Evolutionary conservation across 306 rosid genomes (phyloP).

Genomic region (Corylus americana): DNA sequence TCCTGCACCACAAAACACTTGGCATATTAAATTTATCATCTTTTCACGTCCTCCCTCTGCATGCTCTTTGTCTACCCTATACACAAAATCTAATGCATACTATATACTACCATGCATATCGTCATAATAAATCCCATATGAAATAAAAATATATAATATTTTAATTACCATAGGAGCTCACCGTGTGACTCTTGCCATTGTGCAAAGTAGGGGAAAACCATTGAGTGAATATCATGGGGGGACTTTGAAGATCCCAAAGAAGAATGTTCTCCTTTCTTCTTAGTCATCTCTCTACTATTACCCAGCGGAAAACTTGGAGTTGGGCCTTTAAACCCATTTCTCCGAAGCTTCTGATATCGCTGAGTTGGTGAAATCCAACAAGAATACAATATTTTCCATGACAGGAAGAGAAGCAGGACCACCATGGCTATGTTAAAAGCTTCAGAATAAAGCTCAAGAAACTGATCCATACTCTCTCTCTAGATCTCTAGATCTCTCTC

Average conservation of each 20-base stretch:
- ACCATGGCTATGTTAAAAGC: constrained; percentile 8
- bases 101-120: neutral
- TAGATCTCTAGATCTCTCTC: neutral
- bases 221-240: constrained; percentile 69
- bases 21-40: neutral
- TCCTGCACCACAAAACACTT: constrained; percentile 39
- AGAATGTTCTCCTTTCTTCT: constrained; percentile 22
- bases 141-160: neutral
- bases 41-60: neutral
- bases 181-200: constrained; percentile 77
- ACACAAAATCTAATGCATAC: neutral
- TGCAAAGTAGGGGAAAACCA: constrained; percentile 64
- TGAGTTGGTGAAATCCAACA: constrained; percentile 66
- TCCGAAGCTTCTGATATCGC: constrained; percentile 45
- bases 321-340: constrained; percentile 76
- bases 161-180: constrained; percentile 18
- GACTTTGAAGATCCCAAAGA: constrained; percentile 20
- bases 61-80: neutral
- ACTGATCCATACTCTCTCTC: constrained; percentile 26
- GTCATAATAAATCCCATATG: too few species aligned
- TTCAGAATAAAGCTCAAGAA: neutral
- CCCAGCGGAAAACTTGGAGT: constrained; percentile 76
- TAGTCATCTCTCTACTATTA: constrained; percentile 64
- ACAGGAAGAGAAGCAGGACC: constrained; percentile 21
- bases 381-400: constrained; percentile 36